Evolutionary conservation across 2,329 filamentous ascomycete genomes (phyloP), one percentile per base, ranked within the genome.

Genomic region (Sphaerulina musiva): DNA sequence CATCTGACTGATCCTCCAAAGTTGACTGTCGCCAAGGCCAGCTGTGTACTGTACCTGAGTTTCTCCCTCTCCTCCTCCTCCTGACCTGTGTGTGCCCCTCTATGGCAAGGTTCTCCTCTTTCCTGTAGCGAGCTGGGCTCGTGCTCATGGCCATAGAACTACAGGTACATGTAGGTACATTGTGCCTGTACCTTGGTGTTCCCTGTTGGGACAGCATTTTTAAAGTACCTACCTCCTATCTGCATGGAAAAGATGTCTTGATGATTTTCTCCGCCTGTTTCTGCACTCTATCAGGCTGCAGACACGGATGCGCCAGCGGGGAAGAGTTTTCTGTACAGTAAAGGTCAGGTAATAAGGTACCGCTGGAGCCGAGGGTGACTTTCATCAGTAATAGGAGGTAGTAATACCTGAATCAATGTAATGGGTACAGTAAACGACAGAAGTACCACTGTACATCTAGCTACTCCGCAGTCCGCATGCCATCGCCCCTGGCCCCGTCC

Each of bases 401-500:
- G 14, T 17, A 17, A 17, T 17, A 17, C 14, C 14, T 17, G 1
- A 12, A 20, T 46, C 32, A 23, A 42, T 47, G 46, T 12, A 53
- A 54, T 57, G 48, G 32, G 55, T 53, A 50, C 56, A 51, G 53
- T 17, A 17, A 17, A 17, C 14, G 1, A 17, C 14, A 17, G 1
- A 51, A 46, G 51, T 46, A 54, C 46, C 12, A 10, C 23, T 52
- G 46, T 39, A 32, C 44, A 26, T 26, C 26, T 26, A 26, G 26
- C 4, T 4, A 57, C 59, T 60, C 59, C 57, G 59, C 14, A 17
- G 14, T 17, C 14, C 14, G 14, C 57, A 61, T 51, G 38, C 34
- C 43, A 43, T 48, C 26, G 48, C 54, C 57, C 58, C 54, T 59
- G 59, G 51, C 57, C 59, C 59, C 59, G 55, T 59, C 54, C 54